A percentile compares a stretch with the other conserved stretches of the same genome.
These are phyloP conservation scores for Hypholoma fasciculare DNA, from an alignment of 768 basidiomycete genomes.

Conservation along the genomic window DNA sequence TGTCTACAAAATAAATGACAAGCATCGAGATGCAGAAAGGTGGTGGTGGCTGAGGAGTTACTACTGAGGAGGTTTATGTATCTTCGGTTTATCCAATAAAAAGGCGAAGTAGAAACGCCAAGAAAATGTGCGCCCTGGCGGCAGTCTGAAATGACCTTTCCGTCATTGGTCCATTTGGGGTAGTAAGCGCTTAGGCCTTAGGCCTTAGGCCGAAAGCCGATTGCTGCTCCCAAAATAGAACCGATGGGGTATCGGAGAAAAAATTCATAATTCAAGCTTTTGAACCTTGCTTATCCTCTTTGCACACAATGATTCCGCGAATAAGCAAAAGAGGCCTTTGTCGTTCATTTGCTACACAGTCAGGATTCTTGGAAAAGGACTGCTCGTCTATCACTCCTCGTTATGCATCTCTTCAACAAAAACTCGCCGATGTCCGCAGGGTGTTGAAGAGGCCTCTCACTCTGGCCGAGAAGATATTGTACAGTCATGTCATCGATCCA, in stretches of 20 bases:
- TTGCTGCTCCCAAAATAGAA: slow-evolving; percentile 4
- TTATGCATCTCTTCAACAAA: slow-evolving; percentile 69
- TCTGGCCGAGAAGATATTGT: slow-evolving; percentile 97
- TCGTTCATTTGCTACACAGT: slow-evolving; percentile 39
- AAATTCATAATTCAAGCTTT: neutral
- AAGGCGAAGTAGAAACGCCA: too few relatives aligned
- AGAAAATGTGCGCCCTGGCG: too few relatives aligned
- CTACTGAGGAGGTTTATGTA: too few relatives aligned
- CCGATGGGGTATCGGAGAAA: neutral
- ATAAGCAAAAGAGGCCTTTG: slow-evolving; percentile 24
- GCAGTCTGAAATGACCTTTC: too few relatives aligned
- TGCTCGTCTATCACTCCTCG: slow-evolving; percentile 79
- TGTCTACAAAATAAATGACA: too few relatives aligned
- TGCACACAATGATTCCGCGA: slow-evolving; percentile 27
- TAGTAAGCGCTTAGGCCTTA: neutral
- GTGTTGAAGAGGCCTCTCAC: slow-evolving; percentile 81
- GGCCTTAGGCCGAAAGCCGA: slow-evolving; percentile 7
- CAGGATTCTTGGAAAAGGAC: slow-evolving; percentile 37
- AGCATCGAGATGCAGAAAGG: too few relatives aligned
- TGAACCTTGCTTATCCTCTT: neutral
- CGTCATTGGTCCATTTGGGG: neutral
- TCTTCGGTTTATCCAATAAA: too few relatives aligned
- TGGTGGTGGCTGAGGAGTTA: too few relatives aligned
- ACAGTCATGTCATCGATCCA: slow-evolving; percentile 86
- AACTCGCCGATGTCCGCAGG: slow-evolving; percentile 66